phyloP scores from a whole-genome alignment of 495 filamentous ascomycete species.

The Parathielavia appendiculata region DNA sequence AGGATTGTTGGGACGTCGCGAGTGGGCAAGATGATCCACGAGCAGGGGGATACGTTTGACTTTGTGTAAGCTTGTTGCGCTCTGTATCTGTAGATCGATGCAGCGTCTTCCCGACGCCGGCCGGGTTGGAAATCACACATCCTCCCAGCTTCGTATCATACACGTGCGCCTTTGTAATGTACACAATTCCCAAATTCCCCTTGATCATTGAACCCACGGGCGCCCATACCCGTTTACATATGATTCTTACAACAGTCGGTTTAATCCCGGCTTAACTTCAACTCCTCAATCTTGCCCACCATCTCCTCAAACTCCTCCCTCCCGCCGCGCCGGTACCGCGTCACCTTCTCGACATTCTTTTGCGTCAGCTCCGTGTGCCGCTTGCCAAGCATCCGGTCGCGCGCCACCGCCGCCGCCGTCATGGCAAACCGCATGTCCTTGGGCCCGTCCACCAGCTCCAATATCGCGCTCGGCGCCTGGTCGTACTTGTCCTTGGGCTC shows the following conservation, averaged over 20 bases:
- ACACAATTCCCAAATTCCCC: background rate
- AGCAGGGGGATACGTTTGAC: conserved; percentile 85
- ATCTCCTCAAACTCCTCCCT: conserved; percentile 60
- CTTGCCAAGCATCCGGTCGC: conserved; percentile 48
- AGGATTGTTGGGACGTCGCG: conserved; percentile 76
- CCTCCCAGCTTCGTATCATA: background rate
- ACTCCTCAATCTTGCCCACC: conserved; percentile 56
- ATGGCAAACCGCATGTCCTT: conserved; percentile 92
- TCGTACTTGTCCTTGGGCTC: conserved; percentile 72
- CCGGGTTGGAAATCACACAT: background rate
- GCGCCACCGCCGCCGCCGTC: conserved; percentile 74
- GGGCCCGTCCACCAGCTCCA: conserved; percentile 95
- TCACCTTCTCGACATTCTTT: conserved; percentile 81
- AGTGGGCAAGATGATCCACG: conserved; percentile 68
- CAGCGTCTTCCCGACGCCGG: background rate
- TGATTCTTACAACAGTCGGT: too few relatives aligned
- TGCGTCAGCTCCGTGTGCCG: conserved; percentile 62
- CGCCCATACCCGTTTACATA: background rate
- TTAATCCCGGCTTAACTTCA: conserved; percentile 16
- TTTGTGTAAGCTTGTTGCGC: conserved; percentile 41
- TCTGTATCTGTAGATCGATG: background rate
- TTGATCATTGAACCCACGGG: too few relatives aligned
- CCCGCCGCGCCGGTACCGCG: conserved; percentile 64
- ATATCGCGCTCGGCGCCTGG: conserved; percentile 80
- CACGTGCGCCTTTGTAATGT: background rate